Evolutionary conservation across 2,329 filamentous ascomycete species (phyloP), one percentile per base, ranked within the genome.

Genomic region (Pseudocercospora crystallina): DNA sequence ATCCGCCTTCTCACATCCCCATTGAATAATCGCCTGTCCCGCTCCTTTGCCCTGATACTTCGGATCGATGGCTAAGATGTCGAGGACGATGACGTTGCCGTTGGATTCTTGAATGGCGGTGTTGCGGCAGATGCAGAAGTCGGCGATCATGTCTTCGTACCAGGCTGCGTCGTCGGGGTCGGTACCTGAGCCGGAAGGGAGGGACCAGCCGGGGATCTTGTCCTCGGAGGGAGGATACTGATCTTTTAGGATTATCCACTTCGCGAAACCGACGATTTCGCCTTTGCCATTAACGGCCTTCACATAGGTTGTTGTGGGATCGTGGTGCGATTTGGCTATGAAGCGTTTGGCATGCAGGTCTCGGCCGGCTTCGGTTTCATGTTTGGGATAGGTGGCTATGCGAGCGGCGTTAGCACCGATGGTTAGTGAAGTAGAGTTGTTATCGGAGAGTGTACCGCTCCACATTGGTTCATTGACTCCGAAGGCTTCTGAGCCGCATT

Each of bases 211-310:
- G 11, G 47, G 44, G 39, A 41, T 49, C n/a, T 31, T 31, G 2
- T 50, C 40, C 5, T 30, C 15, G 0, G 46, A 13, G 10, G 56
- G 47, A 5, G 58, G 51, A 5, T 54, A 41, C 26, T 60, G 44
- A 37, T 61, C 56, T 32, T 51, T 36, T 47, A 56, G 65, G 43
- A 66, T 41, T 15, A 62, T 62, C 65, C 65, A 68, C 42, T 65
- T 65, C n/a, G 65, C 61, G 56, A 66, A 64, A 8, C 63, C 65
- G 31, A 64, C 48, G 33, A 68, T 65, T 11, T 53, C 56, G 13
- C 57, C 57, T 2, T 56, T 61, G 3, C 53, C 49, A 40, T 65
- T 60, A 11, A 67, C 61, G 7, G 65, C 65, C 46, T 67, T 67
- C 31, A 67, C 17, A 47, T 57, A 67, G 3, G 50, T 61, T 4